These are phyloP conservation scores for Raffaelea albimanens DNA, from an alignment of 2,329 filamentous ascomycete genomes.

Conservation along the genomic window DNA sequence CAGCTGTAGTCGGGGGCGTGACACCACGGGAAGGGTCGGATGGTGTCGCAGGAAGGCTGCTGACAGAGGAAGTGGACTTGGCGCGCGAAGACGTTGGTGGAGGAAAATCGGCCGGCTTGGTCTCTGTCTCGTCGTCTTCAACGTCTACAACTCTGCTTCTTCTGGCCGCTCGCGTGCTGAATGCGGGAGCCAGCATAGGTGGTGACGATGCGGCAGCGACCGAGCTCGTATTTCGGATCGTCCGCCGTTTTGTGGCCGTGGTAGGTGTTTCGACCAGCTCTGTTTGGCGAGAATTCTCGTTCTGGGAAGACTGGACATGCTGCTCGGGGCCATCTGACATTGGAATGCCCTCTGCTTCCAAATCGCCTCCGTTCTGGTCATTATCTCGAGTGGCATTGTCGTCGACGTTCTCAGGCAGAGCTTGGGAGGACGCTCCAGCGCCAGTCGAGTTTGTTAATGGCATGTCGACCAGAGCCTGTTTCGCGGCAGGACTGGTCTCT, in stretches of 20 bases:
- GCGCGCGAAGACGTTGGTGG: not conserved
- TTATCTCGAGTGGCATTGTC: not conserved
- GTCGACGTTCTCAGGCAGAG: not conserved
- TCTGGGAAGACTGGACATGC: no score
- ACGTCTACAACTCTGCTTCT: not conserved
- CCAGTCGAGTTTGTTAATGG: no score
- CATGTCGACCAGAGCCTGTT: not conserved
- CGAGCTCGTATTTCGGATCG: not conserved
- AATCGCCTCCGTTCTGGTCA: not conserved
- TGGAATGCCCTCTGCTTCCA: not conserved
- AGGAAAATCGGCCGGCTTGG: not conserved
- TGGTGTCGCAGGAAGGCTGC: slow-evolving; percentile 29
- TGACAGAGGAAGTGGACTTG: slow-evolving; percentile 27
- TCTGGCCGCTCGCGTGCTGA: slow-evolving; percentile 7
- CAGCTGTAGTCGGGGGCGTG: slow-evolving; percentile 8
- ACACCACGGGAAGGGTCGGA: slow-evolving; percentile 7
- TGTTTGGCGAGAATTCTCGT: no score
- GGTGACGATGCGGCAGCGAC: not conserved
- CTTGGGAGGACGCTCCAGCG: not conserved
- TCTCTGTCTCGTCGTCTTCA: not conserved
- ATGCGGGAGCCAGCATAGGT: slow-evolving; percentile 5
- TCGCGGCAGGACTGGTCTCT: slow-evolving; percentile 13
- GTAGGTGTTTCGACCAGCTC: no score
- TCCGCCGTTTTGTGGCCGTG: not conserved
- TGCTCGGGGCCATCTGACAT: no score